Evolutionary conservation across 1,139 yeast species (phyloP), one percentile per base, ranked within the genome.

Genomic region (Debaryomyces psychrophilus): DNA sequence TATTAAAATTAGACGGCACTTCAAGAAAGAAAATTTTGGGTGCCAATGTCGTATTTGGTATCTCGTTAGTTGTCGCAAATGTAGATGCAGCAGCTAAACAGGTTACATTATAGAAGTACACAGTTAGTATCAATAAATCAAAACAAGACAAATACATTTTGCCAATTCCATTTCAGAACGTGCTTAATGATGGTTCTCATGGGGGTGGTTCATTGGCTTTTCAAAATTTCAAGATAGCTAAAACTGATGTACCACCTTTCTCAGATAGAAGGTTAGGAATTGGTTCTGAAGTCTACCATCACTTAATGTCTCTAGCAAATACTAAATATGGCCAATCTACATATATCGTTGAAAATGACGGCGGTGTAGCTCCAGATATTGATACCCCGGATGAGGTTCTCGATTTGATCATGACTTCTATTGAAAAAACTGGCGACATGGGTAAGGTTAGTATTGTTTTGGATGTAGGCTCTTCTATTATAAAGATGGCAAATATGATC

Each of bases 321-420:
- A 81, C 85, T 83, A 79, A 77, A 71, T 89, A 89, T 82, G 96
- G 96, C 66, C 83, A 85, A 65, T 83, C 92, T 53, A 96, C 96
- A 63, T 96, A 95, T 74, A 89, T 89, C 79, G 96, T 89, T 68
- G 96, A 96, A 80, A 96, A 89, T 76, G 96, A 89, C 79, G 96
- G 96, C 83, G 96, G 96, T 80, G 95, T 89, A 76, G 96, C 96
- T 62, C 96, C 96, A 69, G 84, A 87, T 73, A 83, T 89, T 60
- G 81, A 84, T 57, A 82, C 95, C 60, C 88, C 96, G 64, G 86
- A 82, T 71, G 96, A 89, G 79, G 96, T 96, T 58, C 78, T 89
- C 60, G 95, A 89, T 77, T 83, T 89, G 71, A 87, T 89, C 71
- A 81, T 82, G 61, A 85, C 73, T 54, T 87, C 96, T 65, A 88